phyloP scores from a whole-genome alignment of 805 yeast species.

The Kluyveromyces wickerhamii region DNA sequence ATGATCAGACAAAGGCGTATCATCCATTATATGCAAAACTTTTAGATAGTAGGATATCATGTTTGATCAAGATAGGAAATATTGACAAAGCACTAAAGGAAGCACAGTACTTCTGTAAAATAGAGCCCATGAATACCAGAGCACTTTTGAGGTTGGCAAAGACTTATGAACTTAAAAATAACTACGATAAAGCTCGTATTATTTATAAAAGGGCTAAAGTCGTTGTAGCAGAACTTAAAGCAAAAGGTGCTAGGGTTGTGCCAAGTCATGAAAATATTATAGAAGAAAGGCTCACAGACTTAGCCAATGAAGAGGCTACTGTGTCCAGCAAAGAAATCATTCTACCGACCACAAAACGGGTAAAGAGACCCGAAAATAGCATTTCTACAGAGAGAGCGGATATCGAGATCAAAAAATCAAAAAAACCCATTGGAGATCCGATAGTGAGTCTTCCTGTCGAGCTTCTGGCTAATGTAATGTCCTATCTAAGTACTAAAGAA shows the following conservation, averaged over 20 bases:
- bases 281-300: background rate
- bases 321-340: background rate
- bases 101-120: conserved; percentile 5
- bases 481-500: conserved; percentile 15
- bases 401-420: background rate
- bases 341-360: too few relatives aligned
- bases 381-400: too few relatives aligned
- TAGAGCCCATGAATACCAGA: conserved; percentile 2
- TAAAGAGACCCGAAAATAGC: too few relatives aligned
- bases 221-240: background rate
- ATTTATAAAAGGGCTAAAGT: background rate
- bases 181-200: background rate
- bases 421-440: conserved; percentile 10
- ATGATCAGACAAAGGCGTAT: conserved; percentile 10
- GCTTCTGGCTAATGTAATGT: conserved; percentile 17
- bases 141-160: conserved; percentile 3
- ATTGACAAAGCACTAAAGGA: conserved; percentile 17
- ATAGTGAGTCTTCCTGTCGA: conserved; percentile 20
- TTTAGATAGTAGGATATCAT: conserved; percentile 23
- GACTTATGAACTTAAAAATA: conserved; percentile 1
- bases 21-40: conserved; percentile 24
- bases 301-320: background rate
- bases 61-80: conserved; percentile 23
- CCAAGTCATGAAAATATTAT: background rate
- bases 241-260: background rate